Percentiles rank a stretch among this genome's conserved stretches.
These are phyloP conservation scores for Ogataea wickerhamii DNA, from an alignment of 805 yeast species.

Conservation along the genomic window DNA sequence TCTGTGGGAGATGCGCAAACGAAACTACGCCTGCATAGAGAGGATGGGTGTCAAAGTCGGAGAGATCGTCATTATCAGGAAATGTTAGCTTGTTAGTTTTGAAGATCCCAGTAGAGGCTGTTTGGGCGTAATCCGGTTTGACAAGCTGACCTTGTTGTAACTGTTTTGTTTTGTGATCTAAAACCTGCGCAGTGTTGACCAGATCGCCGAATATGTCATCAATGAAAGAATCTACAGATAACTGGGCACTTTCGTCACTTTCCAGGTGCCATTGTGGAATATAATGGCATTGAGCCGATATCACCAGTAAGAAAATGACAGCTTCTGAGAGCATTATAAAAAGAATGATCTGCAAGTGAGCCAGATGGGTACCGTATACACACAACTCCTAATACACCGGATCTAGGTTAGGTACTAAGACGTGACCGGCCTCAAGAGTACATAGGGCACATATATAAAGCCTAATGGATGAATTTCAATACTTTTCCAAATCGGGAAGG, in stretches of 20 bases:
- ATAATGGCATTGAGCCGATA: background rate
- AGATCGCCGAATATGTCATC: slow-evolving; percentile 12
- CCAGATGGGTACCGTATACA: too few species aligned
- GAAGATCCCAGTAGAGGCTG: slow-evolving; percentile 11
- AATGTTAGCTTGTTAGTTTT: slow-evolving; percentile 23
- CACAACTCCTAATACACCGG: too few species aligned
- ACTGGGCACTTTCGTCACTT: background rate
- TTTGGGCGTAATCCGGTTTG: background rate
- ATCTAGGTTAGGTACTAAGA: too few species aligned
- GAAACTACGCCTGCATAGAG: slow-evolving; percentile 51
- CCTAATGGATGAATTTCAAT: too few species aligned
- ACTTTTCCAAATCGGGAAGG: too few species aligned
- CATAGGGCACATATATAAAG: too few species aligned
- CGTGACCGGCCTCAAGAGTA: too few species aligned
- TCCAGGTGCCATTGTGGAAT: background rate
- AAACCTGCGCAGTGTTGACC: slow-evolving; percentile 1
- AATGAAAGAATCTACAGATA: slow-evolving; percentile 3
- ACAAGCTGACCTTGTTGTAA: slow-evolving; percentile 11
- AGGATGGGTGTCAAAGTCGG: slow-evolving; percentile 24
- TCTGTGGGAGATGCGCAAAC: slow-evolving; percentile 42
- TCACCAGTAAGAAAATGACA: background rate
- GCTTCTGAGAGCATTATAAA: background rate
- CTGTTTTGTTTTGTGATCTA: slow-evolving; percentile 3
- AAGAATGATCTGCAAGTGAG: too few species aligned
- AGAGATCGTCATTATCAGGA: slow-evolving; percentile 37